Percentiles rank a stretch among this genome's conserved stretches.
Conservation (phyloP, 768 basidiomycete genomes). For the Rhizopogon salebrosus region DNA sequence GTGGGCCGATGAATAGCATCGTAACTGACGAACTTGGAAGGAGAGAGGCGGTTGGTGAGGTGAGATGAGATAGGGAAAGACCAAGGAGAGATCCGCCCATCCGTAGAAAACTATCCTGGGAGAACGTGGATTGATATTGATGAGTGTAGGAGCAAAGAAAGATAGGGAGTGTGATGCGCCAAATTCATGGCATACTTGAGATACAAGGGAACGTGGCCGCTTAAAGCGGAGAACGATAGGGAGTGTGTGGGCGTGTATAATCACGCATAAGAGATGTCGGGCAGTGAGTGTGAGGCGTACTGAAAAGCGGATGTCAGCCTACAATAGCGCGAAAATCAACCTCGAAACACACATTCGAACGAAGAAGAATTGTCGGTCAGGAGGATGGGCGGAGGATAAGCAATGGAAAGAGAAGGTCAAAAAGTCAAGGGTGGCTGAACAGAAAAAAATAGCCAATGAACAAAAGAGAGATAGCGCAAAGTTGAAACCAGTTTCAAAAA, state of each 20-base stretch:
- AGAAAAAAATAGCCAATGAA: not conserved
- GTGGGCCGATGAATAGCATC: not conserved
- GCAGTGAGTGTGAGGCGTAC: not conserved
- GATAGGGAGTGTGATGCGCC: not conserved
- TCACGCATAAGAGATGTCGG: slow-evolving; percentile 3
- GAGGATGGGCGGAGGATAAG: slow-evolving; percentile 1
- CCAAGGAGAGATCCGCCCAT: slow-evolving; percentile 4
- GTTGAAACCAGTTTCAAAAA: not conserved
- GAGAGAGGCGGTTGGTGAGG: slow-evolving; percentile 5
- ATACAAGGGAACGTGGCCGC: not conserved
- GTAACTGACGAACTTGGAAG: not conserved
- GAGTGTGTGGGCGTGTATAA: not conserved
- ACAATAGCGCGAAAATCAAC: not conserved
- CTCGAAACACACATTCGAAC: too few species aligned
- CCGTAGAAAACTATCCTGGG: not conserved
- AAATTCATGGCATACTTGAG: not conserved
- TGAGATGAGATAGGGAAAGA: too few species aligned
- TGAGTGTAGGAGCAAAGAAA: not conserved
- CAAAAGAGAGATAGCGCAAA: not conserved
- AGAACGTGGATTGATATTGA: not conserved
- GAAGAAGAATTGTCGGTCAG: too few species aligned
- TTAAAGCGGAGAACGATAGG: not conserved
- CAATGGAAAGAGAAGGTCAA: not conserved
- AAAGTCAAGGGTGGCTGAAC: not conserved
- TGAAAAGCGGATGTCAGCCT: not conserved